phyloP scores from a whole-genome alignment of 164 flowering plant genomes.

The Amborella trichopoda region DNA sequence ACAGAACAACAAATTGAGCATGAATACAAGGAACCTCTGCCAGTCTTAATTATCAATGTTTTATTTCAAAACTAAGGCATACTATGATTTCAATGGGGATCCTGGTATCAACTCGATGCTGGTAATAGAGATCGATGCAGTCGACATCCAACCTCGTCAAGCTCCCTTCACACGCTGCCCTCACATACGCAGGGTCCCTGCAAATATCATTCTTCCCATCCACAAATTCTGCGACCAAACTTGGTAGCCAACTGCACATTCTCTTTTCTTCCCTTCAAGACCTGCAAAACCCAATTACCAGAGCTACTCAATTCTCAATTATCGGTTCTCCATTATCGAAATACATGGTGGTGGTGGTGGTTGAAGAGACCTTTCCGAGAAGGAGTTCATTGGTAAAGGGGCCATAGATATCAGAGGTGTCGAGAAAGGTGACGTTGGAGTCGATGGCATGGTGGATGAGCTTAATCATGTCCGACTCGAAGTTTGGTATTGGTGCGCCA shows the following conservation, averaged over 20 bases:
- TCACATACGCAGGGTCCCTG: constrained; percentile 5
- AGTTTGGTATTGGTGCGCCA: constrained; percentile 7
- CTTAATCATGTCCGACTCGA: constrained; percentile 6
- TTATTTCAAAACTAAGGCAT: too few relatives aligned
- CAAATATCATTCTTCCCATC: neutral
- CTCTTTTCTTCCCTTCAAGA: constrained; percentile 13
- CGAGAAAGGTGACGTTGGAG: constrained; percentile 5
- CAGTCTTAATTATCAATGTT: too few relatives aligned
- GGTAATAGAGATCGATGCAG: constrained; percentile 9
- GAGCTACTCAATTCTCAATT: neutral
- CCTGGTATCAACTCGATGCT: constrained; percentile 8
- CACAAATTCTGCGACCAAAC: constrained; percentile 4
- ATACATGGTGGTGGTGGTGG: neutral
- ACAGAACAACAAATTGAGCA: too few relatives aligned
- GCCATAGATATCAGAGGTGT: constrained; percentile 6
- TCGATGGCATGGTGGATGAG: constrained; percentile 8
- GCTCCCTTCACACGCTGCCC: constrained; percentile 6
- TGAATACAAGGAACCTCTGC: too few relatives aligned
- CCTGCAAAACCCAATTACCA: constrained; percentile 9
- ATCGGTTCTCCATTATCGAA: neutral
- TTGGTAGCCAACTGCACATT: constrained; percentile 18
- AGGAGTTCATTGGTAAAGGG: constrained; percentile 6
- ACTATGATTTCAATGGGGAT: constrained; percentile 7
- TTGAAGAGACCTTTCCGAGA: constrained; percentile 1
- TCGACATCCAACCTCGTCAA: constrained; percentile 5